These are phyloP conservation scores for Micractinium sp. DNA, from an alignment of 139 green algal genomes.

Conservation along the genomic window DNA sequence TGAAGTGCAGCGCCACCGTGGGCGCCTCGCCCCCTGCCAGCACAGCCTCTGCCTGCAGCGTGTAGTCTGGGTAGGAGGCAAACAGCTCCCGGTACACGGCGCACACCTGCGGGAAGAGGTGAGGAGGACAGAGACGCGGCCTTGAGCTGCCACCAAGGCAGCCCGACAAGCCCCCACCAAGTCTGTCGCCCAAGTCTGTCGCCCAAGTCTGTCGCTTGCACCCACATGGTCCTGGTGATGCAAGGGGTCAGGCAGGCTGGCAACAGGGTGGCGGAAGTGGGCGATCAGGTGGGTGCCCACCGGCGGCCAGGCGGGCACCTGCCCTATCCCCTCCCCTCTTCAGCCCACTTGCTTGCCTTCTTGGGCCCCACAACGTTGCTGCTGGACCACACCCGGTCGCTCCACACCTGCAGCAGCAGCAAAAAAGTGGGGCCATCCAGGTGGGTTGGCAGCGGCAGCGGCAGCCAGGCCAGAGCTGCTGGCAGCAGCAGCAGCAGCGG, in stretches of 20 bases:
- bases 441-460: not conserved
- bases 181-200: no score
- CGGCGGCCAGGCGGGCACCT: no score
- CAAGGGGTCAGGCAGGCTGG: no score
- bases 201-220: no score
- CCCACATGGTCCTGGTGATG: no score
- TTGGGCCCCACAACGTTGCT: not conserved
- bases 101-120: not conserved
- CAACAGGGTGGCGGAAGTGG: no score
- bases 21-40: not conserved
- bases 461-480: not conserved
- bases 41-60: constrained; percentile 11
- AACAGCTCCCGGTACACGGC: constrained; percentile 2
- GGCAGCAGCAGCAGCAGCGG: not conserved
- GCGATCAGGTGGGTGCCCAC: no score
- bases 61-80: constrained; percentile 12
- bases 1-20: constrained; percentile 27
- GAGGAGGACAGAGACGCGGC: no score
- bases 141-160: not conserved
- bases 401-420: constrained; percentile 6
- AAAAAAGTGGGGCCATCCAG: no score
- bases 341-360: not conserved
- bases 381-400: constrained; percentile 7
- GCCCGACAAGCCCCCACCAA: no score
- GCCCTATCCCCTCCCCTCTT: not conserved